Base-by-base conservation (phyloP, 257 asterid genomes). In the Plectranthus barbatus region DNA sequence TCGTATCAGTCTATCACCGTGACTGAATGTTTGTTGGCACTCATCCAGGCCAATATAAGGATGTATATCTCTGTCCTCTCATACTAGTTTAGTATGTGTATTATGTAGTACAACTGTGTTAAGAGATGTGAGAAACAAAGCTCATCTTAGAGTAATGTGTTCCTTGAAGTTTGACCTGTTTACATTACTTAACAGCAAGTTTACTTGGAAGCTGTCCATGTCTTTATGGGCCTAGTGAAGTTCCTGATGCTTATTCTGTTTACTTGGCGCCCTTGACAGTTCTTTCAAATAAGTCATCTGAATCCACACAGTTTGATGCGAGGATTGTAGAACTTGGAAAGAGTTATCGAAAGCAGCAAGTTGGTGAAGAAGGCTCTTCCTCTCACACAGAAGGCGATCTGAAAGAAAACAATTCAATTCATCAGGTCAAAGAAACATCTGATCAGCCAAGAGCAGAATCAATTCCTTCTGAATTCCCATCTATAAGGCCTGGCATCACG, bases 401-500 rank as follows among this genome's bases (percentile, higher is more conserved):
- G 34, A 84, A 75, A 63, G 86, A 76, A 65, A 72, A 72, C 73
- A 72, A 69, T 23, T 11, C 66, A 57, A 63, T 52, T 62, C 75
- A 74, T 74, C 85, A 70, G 64, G 60, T 62, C 11, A 78, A 71
- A 77, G 87, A 80, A 61, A 68, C 70, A 26, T 62, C 85, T 49
- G 86, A 76, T 47, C 80, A 67, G 68, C 82, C 82, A 21, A 81
- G 74, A 74, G 40, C 83, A 6, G 96, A 91, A 24, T 62, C 74
- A 13, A 37, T 67, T 52, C 86, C 95, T 58, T 79, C 81, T 15
- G 96, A 92, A 48, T 89, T 77, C 72, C 85, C 91, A 0, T 79
- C 93, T 33, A 92, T 92, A 77, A 79, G 87, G 73, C 97, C 97
- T 13, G 99, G 96, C 51, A 77, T 89, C 18, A 85, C 91, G 1